Base-by-base conservation (phyloP, 441 rosid species). In the Bruguiera hainesii region DNA sequence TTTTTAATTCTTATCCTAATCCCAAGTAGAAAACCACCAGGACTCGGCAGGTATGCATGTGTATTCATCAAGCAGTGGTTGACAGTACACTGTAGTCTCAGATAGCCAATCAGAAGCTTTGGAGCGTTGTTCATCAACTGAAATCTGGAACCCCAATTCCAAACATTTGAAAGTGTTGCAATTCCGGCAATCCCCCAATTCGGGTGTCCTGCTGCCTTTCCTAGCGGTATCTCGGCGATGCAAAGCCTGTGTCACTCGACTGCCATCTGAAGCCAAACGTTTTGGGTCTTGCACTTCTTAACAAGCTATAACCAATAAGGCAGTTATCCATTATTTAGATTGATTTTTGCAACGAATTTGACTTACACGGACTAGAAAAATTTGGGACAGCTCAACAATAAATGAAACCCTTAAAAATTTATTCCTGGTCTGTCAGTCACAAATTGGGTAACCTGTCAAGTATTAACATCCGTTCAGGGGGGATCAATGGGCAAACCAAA, bases 81-180 rank as follows among this genome's bases (percentile, higher is more conserved):
- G 56, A 28, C 21, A 52, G 46, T 23, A 16, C 13, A 31, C 20
- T 33, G 62, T 6, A n/a, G 31, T 60, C 18, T 65, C 63, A 72
- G 65, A 57, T 61, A 23, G 55, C 70, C 70, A 75, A 57, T 64
- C 21, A 52, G 48, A 61, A 28, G 30, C 25, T 69, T 60, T 59
- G 78, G 69, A 66, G 39, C 53, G 51, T 39, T 70, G 65, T 31
- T 62, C n/a, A 29, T 18, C 16, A 39, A 56, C 56, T 61, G 76
- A 71, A 58, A 39, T 73, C 70, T 77, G 73, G 71, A 75, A 70
- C 81, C 61, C 83, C 61, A 77, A 73, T 75, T 73, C 77, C 77
- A 75, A 82, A 35, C 66, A 46, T 67, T 78, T 75, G 72, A 69
- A 65, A 56, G 10, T 68, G 58, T 7, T 65, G 63, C 64, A 26